Percentiles rank a stretch among this genome's conserved stretches.
Evolutionary conservation across 1,284 basidiomycete genomes (phyloP).

Genomic region (Pseudozyma flocculosa): DNA sequence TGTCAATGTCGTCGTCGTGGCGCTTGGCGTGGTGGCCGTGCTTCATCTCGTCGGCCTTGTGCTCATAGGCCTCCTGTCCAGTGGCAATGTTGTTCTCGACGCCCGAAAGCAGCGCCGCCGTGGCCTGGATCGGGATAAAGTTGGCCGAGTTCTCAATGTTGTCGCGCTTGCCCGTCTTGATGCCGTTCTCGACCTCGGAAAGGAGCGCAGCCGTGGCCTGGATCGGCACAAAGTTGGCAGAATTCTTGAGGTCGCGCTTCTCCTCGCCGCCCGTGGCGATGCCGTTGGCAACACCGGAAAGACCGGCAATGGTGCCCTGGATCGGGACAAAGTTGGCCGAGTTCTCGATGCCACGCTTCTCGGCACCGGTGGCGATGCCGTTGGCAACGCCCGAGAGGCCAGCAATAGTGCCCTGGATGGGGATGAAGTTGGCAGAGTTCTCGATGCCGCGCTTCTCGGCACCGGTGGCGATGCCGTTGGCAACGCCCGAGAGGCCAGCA

Average conservation of each 20-base stretch:
- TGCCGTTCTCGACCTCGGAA: conserved; percentile 24
- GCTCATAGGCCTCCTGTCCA: neutral
- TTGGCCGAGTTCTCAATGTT: conserved; percentile 19
- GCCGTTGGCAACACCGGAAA: conserved; percentile 19
- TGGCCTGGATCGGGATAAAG: conserved; percentile 18
- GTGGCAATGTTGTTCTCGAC: conserved; percentile 8
- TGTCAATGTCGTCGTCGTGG: conserved; percentile 9
- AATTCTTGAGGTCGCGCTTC: conserved; percentile 14
- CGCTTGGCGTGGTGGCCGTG: conserved; percentile 1
- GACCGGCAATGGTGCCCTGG: conserved; percentile 23
- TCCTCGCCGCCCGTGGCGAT: neutral
- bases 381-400: conserved; percentile 18
- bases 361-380: conserved; percentile 23
- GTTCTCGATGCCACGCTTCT: conserved; percentile 26
- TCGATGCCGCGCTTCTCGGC: conserved; percentile 10
- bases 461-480: conserved; percentile 9
- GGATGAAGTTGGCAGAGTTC: conserved; percentile 16
- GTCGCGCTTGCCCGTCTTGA: conserved; percentile 1
- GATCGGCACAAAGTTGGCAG: conserved; percentile 28
- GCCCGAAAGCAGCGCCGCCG: conserved; percentile 14
- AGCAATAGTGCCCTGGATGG: conserved; percentile 16
- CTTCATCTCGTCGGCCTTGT: neutral
- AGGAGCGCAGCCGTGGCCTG: conserved; percentile 22
- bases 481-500: conserved; percentile 23
- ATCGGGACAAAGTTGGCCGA: conserved; percentile 17